Base-by-base conservation (phyloP, 2,329 filamentous ascomycete species). In the Colletotrichum tofieldiae region DNA sequence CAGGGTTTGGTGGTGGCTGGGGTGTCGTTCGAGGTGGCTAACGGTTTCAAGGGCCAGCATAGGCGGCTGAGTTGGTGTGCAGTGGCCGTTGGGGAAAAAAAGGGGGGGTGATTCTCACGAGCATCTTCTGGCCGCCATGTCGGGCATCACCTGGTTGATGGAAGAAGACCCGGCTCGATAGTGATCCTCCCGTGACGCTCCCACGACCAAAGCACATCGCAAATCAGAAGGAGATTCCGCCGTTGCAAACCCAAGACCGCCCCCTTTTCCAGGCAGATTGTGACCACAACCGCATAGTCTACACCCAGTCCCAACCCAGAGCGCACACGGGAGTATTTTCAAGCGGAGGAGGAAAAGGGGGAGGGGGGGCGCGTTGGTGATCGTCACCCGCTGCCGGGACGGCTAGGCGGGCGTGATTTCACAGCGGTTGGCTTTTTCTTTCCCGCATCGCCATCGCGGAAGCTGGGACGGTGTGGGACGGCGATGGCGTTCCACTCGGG, bases 31-130 rank as follows among this genome's bases (percentile, higher is more conserved):
- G n/a, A 39, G 41, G 52, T 59, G 58, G 41, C 29, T 49, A 29
- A 49, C 14, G 32, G 43, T 23, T 61, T 12, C n/a, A 39, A 37
- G 29, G 59, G 58, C 18, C 32, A 23, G 18, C 11, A 49, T 23
- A 11, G 58, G 43, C n/a, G 58, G 43, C n/a, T 49, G 43, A n/a
- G 43, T 49, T 61, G 59, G 59, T 49, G 20, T 37, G 26, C n/a
- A 18, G 49, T 7, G 59, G 3, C n/a, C 16, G 37, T 16, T 23
- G 16, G 20, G 32, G 32, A 26, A 26, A 26, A 26, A 26, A 26
- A 5, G 29, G 7, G 52, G 32, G 52, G 16, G 51, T 55, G 35
- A n/a, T 37, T 26, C 32, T 61, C 43, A 35, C 18, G 59, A 61
- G 32, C 29, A 43, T 37, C 32, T 7, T 26, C 29, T 35, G 39